Percentiles rank a stretch among this genome's conserved stretches.
Conservation (phyloP, 345 rosid genomes). For the Sonneratia alba region DNA sequence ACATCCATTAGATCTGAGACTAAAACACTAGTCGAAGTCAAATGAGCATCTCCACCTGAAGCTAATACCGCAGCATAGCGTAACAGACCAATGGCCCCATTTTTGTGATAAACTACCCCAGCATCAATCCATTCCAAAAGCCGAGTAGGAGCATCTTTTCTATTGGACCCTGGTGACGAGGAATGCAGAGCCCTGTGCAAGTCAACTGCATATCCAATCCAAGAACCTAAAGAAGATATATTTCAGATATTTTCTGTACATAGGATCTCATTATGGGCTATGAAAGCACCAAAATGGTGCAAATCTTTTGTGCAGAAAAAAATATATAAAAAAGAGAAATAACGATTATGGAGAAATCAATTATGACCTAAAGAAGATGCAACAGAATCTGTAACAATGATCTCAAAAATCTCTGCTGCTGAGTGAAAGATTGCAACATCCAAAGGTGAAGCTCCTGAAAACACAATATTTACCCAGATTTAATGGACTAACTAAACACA, state of each 20-base stretch:
- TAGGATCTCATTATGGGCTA: neutral
- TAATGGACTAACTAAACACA: neutral
- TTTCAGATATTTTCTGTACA: neutral
- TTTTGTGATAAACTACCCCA: constrained; percentile 85
- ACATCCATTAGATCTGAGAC: constrained; percentile 66
- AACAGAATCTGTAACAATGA: constrained; percentile 78
- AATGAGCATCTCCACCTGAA: constrained; percentile 90
- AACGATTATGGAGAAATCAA: neutral
- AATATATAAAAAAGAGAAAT: neutral
- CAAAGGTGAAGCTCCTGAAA: constrained; percentile 77
- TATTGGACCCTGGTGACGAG: constrained; percentile 87
- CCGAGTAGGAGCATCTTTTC: constrained; percentile 88
- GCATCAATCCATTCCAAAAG: constrained; percentile 94
- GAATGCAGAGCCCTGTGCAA: constrained; percentile 85
- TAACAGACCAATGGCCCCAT: constrained; percentile 80
- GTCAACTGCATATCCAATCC: constrained; percentile 83
- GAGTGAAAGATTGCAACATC: constrained; percentile 95
- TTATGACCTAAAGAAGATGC: constrained; percentile 46
- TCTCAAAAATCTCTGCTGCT: constrained; percentile 92
- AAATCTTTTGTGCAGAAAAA: neutral
- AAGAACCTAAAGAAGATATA: constrained; percentile 55
- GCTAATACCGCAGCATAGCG: constrained; percentile 83
- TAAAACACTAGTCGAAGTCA: constrained; percentile 62
- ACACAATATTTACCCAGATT: constrained; percentile 1
- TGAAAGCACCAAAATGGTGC: neutral